Evolutionary conservation across 768 basidiomycete genomes (phyloP).

Genomic region (Hortiboletus campestris): DNA sequence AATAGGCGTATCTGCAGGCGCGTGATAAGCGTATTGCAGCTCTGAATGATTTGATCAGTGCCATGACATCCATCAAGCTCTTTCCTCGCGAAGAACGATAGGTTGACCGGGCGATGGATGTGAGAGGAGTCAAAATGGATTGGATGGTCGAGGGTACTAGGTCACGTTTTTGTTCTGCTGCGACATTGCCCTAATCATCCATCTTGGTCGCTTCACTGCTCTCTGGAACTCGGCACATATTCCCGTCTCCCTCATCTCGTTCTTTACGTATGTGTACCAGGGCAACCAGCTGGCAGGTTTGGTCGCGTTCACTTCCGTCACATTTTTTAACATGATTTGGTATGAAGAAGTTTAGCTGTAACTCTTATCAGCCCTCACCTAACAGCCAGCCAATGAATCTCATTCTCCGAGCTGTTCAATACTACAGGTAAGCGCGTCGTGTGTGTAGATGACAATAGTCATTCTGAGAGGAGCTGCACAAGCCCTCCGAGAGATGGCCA

Average conservation of each 20-base stretch:
- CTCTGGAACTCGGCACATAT: constrained; percentile 80
- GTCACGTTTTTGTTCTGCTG: constrained; percentile 4
- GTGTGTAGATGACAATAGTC: too few species aligned
- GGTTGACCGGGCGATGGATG: constrained; percentile 40
- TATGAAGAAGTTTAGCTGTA: constrained; percentile 22
- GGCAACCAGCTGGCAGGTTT: constrained; percentile 75
- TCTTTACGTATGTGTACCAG: constrained; percentile 68
- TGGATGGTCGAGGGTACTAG: constrained; percentile 77
- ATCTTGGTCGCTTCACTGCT: constrained; percentile 70
- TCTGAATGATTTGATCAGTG: constrained; percentile 44
- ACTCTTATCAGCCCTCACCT: neutral
- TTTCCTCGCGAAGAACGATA: constrained; percentile 44
- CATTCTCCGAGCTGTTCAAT: constrained; percentile 78
- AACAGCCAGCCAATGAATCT: constrained; percentile 67
- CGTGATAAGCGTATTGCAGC: constrained; percentile 44
- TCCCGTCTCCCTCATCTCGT: constrained; percentile 75
- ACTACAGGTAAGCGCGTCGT: constrained; percentile 43
- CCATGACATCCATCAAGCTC: constrained; percentile 43
- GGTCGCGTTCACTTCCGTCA: constrained; percentile 85
- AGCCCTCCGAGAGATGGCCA: too few species aligned
- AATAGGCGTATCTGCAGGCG: constrained; percentile 30
- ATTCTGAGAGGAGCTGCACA: too few species aligned
- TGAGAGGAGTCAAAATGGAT: constrained; percentile 65
- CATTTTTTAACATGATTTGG: constrained; percentile 84
- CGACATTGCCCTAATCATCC: neutral